Base-by-base conservation (phyloP, 2,329 filamentous ascomycete species). In the Orbilia ellipsospora region DNA sequence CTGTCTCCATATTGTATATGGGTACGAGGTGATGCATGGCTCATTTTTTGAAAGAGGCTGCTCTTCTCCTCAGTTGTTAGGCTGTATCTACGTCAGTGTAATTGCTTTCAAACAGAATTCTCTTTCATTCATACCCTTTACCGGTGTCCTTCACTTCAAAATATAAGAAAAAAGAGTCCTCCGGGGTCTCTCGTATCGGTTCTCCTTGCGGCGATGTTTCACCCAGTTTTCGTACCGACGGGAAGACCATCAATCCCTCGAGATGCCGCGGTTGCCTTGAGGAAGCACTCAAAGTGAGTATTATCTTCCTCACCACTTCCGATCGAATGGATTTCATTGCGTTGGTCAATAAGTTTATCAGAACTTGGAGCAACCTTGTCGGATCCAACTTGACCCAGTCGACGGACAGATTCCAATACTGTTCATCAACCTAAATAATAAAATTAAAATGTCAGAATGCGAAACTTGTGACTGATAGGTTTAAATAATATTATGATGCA, bases 71-170 rank as follows among this genome's bases (percentile, higher is more conserved):
- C 48, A 2, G 67, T 68, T 6, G 61, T 78, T n/a, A 48, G 13
- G 8, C 44, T 15, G 13, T 48, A 48, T 18, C 44, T 18, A 4
- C 44, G 44, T 48, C 16, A 18, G 16, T 48, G 44, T 1, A 18
- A 10, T n/a, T 48, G 6, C 8, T 1, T 10, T 36, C 8, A 10
- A 10, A 36, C 10, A 4, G 44, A n/a, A 7, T 4, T 6, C 4
- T n/a, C 1, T 15, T 36, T 36, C 1, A 57, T 45, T 16, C 55
- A 20, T 36, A 67, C 69, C 91, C 91, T 64, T 91, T 89, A 0
- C 92, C 92, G 0, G 91, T 93, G 79, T 95, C 92, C 77, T 88
- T 87, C 20, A 95, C 91, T 51, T 90, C 88, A 75, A 95, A 90
- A 64, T 89, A 86, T 31, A 95, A 85, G 80, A 87, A 92, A 0